Percentiles rank a stretch among this genome's conserved stretches.
Conservation (phyloP, 169 alveolate genomes). For the Prorocentrum cordatum region DNA sequence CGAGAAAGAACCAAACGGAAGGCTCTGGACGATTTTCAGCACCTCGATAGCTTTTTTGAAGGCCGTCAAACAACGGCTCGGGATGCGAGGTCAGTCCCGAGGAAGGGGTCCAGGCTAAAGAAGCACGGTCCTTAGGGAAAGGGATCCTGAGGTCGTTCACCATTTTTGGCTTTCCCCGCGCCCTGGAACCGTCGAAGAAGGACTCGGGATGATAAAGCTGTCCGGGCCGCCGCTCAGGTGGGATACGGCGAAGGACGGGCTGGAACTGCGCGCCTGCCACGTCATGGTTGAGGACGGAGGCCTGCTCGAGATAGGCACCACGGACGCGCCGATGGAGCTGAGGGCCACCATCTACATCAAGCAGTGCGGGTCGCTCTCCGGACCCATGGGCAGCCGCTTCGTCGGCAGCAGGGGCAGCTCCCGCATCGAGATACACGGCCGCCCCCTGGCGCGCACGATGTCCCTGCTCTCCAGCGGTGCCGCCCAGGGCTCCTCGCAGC, state of each 20-base stretch:
- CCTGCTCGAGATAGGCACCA: neutral
- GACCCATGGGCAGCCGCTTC: conserved; percentile 20
- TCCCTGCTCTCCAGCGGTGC: neutral
- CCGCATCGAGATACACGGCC: conserved; percentile 32
- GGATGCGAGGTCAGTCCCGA: no score
- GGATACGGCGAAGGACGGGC: conserved; percentile 14
- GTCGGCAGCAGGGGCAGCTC: conserved; percentile 4
- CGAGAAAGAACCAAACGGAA: no score
- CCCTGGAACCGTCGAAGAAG: no score
- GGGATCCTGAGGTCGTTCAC: no score
- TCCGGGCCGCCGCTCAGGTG: no score
- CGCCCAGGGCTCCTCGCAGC: neutral
- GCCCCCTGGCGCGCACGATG: neutral
- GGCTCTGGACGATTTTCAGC: no score
- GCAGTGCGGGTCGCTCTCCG: neutral
- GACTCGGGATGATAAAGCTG: no score
- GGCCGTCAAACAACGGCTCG: no score
- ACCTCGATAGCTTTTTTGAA: no score
- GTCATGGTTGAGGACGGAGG: conserved; percentile 18
- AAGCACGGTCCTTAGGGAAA: no score
- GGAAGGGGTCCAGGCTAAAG: no score
- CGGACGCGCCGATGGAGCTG: conserved; percentile 2
- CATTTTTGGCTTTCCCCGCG: no score
- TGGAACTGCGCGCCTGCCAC: conserved; percentile 19
- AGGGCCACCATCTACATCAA: conserved; percentile 18